These are phyloP conservation scores for Boechera divaricarpa DNA, from an alignment of 345 rosid genomes.

Conservation along the genomic window DNA sequence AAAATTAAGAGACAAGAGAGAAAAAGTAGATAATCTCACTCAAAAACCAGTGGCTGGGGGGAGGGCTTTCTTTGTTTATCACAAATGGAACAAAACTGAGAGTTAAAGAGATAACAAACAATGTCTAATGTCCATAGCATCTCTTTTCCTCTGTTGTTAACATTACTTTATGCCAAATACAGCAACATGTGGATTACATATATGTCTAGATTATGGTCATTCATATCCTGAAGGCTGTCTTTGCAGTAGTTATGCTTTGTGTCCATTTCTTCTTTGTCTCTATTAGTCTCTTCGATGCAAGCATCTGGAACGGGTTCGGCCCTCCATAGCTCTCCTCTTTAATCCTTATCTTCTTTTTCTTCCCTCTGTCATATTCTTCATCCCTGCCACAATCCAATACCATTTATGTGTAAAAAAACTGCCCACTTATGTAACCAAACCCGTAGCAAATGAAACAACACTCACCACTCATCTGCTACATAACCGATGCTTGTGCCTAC, in stretches of 20 bases:
- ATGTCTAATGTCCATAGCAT: slow-evolving; percentile 1
- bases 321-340: slow-evolving; percentile 56
- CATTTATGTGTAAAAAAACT: slow-evolving; percentile 17
- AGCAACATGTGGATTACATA: slow-evolving; percentile 31
- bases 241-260: slow-evolving; percentile 32
- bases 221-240: slow-evolving; percentile 41
- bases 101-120: slow-evolving; percentile 30
- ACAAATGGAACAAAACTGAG: slow-evolving; percentile 40
- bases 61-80: slow-evolving; percentile 2
- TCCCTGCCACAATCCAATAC: slow-evolving; percentile 61
- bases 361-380: slow-evolving; percentile 94
- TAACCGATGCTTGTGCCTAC: slow-evolving; percentile 61
- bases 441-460: slow-evolving; percentile 5
- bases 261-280: slow-evolving; percentile 42
- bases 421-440: background rate
- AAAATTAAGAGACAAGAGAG: background rate
- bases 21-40: slow-evolving; percentile 7
- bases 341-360: slow-evolving; percentile 73
- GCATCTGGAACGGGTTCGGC: slow-evolving; percentile 78
- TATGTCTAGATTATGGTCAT: slow-evolving; percentile 6
- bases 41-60: background rate
- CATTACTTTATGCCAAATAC: slow-evolving; percentile 30
- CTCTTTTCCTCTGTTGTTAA: slow-evolving; percentile 39
- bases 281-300: slow-evolving; percentile 55
- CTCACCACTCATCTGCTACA: slow-evolving; percentile 92